Evolutionary conservation across 495 filamentous ascomycete species (phyloP).

Genomic region (Aspergillus leporis): DNA sequence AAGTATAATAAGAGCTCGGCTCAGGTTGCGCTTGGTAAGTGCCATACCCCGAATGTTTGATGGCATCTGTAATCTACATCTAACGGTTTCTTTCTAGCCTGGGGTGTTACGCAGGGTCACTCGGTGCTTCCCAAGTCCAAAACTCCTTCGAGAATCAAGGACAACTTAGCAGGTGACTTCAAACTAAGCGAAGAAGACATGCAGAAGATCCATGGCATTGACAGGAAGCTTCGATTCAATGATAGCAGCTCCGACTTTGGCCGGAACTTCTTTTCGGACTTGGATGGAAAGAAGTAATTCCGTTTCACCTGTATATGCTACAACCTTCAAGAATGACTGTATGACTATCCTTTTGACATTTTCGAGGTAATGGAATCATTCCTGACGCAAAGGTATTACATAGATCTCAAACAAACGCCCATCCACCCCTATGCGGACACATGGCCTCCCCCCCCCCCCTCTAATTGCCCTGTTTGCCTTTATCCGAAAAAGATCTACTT

Average conservation of each 20-base stretch:
- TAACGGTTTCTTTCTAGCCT: slow-evolving; percentile 40
- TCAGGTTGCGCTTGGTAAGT: slow-evolving; percentile 61
- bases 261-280: slow-evolving; percentile 57
- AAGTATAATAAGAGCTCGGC: slow-evolving; percentile 62
- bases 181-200: slow-evolving; percentile 53
- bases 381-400: not conserved
- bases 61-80: not conserved
- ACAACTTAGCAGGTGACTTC: slow-evolving; percentile 62
- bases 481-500: no score
- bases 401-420: no score
- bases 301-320: not conserved
- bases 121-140: slow-evolving; percentile 69
- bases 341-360: not conserved
- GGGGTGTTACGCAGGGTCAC: slow-evolving; percentile 66
- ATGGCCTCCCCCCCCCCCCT: no score
- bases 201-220: slow-evolving; percentile 50
- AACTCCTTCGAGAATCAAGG: slow-evolving; percentile 52
- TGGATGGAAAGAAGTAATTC: slow-evolving; percentile 56
- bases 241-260: slow-evolving; percentile 57
- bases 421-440: no score
- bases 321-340: not conserved
- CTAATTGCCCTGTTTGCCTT: no score
- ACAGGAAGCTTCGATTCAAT: slow-evolving; percentile 63
- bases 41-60: slow-evolving; percentile 12
- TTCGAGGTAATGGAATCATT: not conserved